A percentile compares a stretch with the other conserved stretches of the same genome.
phyloP scores from a whole-genome alignment of 441 rosid species.

The Gossypium trilobum region DNA sequence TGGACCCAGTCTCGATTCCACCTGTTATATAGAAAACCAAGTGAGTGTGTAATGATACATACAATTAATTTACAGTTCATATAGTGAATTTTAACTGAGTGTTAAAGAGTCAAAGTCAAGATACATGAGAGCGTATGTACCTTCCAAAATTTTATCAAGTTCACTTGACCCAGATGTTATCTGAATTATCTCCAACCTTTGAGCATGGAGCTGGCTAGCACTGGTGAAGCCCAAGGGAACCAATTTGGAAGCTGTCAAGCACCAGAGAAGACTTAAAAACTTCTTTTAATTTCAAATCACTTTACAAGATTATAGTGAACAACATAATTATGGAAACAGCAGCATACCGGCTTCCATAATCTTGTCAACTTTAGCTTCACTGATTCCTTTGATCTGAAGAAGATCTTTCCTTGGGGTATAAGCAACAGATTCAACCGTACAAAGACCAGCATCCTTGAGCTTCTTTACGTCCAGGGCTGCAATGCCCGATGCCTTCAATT shows the following conservation, averaged over 20 bases:
- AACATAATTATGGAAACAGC: constrained; percentile 6
- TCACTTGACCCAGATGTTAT: constrained; percentile 89
- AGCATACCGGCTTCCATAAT: constrained; percentile 71
- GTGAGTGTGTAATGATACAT: constrained; percentile 9
- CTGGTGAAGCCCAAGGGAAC: constrained; percentile 92
- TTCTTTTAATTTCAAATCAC: neutral
- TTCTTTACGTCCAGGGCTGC: constrained; percentile 81
- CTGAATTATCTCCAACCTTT: constrained; percentile 86
- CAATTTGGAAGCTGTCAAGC: constrained; percentile 65
- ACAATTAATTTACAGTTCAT: neutral
- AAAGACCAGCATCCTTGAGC: constrained; percentile 88
- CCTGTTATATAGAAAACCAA: constrained; percentile 31
- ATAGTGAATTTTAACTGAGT: constrained; percentile 27
- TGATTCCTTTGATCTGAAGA: constrained; percentile 89
- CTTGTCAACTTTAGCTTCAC: constrained; percentile 93
- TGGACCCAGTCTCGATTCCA: constrained; percentile 94
- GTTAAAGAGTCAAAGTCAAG: neutral
- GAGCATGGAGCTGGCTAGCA: constrained; percentile 85
- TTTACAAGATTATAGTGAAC: neutral
- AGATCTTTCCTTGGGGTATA: constrained; percentile 92
- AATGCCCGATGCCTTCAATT: constrained; percentile 60
- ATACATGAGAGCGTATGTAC: constrained; percentile 21
- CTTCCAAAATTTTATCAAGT: constrained; percentile 91
- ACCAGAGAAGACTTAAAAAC: constrained; percentile 9
- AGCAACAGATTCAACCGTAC: constrained; percentile 85